Conservation (phyloP, 768 basidiomycete species). For the Daedalea quercina region DNA sequence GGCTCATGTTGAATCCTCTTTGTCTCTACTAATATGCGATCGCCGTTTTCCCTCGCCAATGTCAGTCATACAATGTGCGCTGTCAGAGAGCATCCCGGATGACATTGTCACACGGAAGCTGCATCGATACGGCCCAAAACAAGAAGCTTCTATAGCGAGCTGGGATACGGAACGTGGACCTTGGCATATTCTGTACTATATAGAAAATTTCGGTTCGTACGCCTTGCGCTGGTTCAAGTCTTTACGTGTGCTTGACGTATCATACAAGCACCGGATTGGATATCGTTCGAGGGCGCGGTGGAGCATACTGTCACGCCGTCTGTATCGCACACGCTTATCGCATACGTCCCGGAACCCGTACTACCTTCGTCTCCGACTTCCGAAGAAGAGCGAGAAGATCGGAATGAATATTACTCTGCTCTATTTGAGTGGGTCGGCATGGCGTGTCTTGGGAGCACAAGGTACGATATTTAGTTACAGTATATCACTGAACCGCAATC, state of each 20-base stretch:
- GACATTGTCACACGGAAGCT: constrained; percentile 3
- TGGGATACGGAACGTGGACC: constrained; percentile 45
- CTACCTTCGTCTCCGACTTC: constrained; percentile 29
- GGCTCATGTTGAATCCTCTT: background rate
- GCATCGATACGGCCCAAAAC: constrained; percentile 27
- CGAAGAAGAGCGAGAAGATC: constrained; percentile 39
- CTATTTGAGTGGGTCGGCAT: constrained; percentile 75
- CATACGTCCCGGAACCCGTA: constrained; percentile 35
- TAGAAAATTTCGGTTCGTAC: constrained; percentile 16
- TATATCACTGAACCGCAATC: too few species aligned
- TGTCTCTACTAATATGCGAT: constrained; percentile 1
- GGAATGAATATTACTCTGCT: constrained; percentile 35
- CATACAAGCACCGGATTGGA: constrained; percentile 1
- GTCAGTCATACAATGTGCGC: constrained; percentile 42
- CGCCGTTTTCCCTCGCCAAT: constrained; percentile 4
- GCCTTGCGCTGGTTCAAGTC: background rate
- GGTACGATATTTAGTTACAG: constrained; percentile 30
- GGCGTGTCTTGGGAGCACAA: constrained; percentile 56
- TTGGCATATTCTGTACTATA: constrained; percentile 44
- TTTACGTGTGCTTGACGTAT: too few species aligned
- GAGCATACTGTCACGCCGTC: constrained; percentile 17
- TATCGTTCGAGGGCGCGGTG: background rate
- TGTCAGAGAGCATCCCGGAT: constrained; percentile 34
- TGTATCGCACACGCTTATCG: constrained; percentile 23
- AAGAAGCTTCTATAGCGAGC: constrained; percentile 32